phyloP scores from a whole-genome alignment of 176 grass and related monocot genomes.

The Musa itinerans region DNA sequence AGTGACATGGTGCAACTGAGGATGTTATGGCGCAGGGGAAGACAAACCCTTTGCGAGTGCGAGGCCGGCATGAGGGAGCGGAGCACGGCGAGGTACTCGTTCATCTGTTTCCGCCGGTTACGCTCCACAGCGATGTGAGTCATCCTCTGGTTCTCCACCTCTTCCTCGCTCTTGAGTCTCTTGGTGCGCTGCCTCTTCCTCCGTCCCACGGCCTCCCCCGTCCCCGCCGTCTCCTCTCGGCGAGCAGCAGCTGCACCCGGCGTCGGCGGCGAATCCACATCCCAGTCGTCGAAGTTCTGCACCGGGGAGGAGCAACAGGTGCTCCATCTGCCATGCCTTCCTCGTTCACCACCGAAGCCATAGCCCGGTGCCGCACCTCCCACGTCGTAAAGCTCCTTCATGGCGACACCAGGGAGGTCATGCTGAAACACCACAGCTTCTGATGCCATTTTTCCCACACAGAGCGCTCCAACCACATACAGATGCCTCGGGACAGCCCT shows the following conservation, averaged over 20 bases:
- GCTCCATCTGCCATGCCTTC: background rate
- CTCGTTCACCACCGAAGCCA: background rate
- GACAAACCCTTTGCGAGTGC: conserved; percentile 55
- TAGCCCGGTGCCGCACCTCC: conserved; percentile 26
- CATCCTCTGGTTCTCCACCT: conserved; percentile 81
- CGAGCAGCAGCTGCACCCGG: background rate
- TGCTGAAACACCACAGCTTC: conserved; percentile 57
- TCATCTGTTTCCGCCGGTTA: conserved; percentile 74
- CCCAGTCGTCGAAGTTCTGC: conserved; percentile 15
- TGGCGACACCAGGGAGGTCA: conserved; percentile 28
- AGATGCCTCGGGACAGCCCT: background rate
- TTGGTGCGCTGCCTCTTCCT: conserved; percentile 52
- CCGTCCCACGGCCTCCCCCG: background rate
- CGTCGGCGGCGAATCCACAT: conserved; percentile 1
- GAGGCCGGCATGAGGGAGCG: conserved; percentile 64
- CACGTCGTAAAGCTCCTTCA: conserved; percentile 22
- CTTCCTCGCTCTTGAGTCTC: conserved; percentile 61
- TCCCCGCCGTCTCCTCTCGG: background rate
- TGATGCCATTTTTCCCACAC: conserved; percentile 39
- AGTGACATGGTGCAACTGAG: background rate
- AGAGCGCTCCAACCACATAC: background rate
- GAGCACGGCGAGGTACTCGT: conserved; percentile 65
- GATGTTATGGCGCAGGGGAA: background rate
- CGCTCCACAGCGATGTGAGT: conserved; percentile 84
- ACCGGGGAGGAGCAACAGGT: conserved; percentile 24